phyloP scores from a whole-genome alignment of 2,329 filamentous ascomycete species.

The Esteya vermicola region DNA sequence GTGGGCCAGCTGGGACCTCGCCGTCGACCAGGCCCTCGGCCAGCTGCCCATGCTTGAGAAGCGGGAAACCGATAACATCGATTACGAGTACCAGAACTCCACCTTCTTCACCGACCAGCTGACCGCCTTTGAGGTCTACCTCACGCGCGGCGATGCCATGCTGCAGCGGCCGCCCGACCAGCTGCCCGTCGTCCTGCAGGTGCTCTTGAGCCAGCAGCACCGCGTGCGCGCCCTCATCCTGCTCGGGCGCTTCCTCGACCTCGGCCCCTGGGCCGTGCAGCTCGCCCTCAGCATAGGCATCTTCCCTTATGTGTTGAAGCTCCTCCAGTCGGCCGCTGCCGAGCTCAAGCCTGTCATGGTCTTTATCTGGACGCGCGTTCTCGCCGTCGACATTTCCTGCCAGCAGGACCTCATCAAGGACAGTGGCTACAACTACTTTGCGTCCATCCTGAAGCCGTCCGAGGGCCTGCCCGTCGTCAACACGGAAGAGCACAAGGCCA shows the following conservation, averaged over 20 bases:
- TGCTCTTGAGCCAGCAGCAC: conserved; percentile 90
- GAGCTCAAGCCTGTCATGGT: conserved; percentile 98
- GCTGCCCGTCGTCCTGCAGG: conserved; percentile 88
- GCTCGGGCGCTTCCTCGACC: conserved; percentile 82
- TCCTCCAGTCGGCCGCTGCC: conserved; percentile 84
- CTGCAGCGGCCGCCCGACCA: conserved; percentile 85
- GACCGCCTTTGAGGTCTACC: conserved; percentile 92
- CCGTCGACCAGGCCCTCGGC: conserved; percentile 84
- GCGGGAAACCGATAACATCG: conserved; percentile 55
- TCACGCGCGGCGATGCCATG: conserved; percentile 65
- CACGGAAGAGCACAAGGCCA: conserved; percentile 87
- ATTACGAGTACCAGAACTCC: conserved; percentile 91
- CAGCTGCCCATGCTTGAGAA: conserved; percentile 78
- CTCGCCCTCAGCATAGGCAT: conserved; percentile 94
- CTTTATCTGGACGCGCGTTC: conserved; percentile 94
- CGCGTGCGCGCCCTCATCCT: conserved; percentile 80
- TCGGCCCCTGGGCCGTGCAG: conserved; percentile 98
- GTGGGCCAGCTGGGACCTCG: conserved; percentile 96
- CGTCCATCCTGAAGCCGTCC: conserved; percentile 73
- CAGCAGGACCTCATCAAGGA: conserved; percentile 92
- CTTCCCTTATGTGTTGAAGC: conserved; percentile 95
- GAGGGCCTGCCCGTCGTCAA: conserved; percentile 77
- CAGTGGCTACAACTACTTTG: conserved; percentile 94
- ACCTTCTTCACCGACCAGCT: conserved; percentile 95
- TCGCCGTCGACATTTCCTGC: conserved; percentile 88